Evolutionary conservation across 108 stramenopile genomes (phyloP).

Genomic region (Cyclotella cryptica): DNA sequence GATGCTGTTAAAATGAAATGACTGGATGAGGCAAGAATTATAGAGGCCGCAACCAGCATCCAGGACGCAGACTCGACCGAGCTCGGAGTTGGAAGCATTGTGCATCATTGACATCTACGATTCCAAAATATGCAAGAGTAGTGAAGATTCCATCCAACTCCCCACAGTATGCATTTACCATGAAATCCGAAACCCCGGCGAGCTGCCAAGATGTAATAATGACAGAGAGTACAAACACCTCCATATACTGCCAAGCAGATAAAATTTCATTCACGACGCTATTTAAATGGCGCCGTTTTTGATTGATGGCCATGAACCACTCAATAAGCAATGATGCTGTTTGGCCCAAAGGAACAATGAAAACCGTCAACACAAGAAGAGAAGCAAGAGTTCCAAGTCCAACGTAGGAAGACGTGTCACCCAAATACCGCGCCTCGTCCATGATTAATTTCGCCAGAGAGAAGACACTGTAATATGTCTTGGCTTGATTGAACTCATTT

Average conservation of each 20-base stretch:
- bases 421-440: constrained; percentile 67
- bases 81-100: constrained; percentile 80
- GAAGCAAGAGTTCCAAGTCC: constrained; percentile 67
- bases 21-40: constrained; percentile 18
- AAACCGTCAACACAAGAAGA: constrained; percentile 65
- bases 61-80: constrained; percentile 65
- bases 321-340: constrained; percentile 44
- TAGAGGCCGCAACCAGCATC: constrained; percentile 53
- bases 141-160: constrained; percentile 56
- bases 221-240: constrained; percentile 73
- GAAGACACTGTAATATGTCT: constrained; percentile 62
- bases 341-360: constrained; percentile 70
- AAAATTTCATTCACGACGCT: constrained; percentile 56
- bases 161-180: constrained; percentile 74
- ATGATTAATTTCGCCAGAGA: constrained; percentile 57
- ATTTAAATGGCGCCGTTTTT: constrained; percentile 26
- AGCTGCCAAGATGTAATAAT: constrained; percentile 81
- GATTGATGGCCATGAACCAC: constrained; percentile 59
- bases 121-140: constrained; percentile 65
- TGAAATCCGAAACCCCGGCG: constrained; percentile 66
- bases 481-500: constrained; percentile 62
- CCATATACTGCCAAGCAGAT: constrained; percentile 82
- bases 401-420: constrained; percentile 42
- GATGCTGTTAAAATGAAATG: constrained; percentile 42
- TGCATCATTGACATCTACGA: constrained; percentile 67